Percentiles rank a stretch among this genome's conserved stretches.
phyloP scores from a whole-genome alignment of 2,329 filamentous ascomycete species.

The Coniochaeta pulveracea region DNA sequence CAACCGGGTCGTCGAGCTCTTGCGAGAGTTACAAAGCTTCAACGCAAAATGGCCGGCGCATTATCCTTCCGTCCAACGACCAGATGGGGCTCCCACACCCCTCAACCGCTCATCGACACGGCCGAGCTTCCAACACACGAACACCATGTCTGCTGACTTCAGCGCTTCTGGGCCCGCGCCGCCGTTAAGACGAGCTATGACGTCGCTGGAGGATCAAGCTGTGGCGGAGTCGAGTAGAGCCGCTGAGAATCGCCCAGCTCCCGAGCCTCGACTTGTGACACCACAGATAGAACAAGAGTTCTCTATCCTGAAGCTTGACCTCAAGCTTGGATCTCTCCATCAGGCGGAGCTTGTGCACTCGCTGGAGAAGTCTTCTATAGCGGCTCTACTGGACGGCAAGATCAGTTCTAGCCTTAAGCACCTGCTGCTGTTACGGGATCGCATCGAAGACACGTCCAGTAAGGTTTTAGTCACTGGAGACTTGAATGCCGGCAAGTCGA shows the following conservation, averaged over 20 bases:
- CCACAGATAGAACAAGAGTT: constrained; percentile 94
- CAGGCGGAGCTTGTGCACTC: constrained; percentile 92
- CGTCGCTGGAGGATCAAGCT: constrained; percentile 50
- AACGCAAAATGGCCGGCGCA: constrained; percentile 89
- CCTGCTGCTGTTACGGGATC: constrained; percentile 72
- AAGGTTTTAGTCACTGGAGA: constrained; percentile 96
- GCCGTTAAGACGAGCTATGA: constrained; percentile 56
- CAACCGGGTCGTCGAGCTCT: constrained; percentile 69
- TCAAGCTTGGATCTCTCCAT: constrained; percentile 78
- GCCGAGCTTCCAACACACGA: constrained; percentile 52
- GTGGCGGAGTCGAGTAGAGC: constrained; percentile 62
- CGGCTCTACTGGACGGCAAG: constrained; percentile 82
- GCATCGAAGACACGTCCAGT: constrained; percentile 94
- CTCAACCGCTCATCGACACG: constrained; percentile 39
- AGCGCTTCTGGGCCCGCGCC: constrained; percentile 16
- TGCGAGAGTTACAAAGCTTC: constrained; percentile 76
- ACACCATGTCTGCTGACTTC: constrained; percentile 44
- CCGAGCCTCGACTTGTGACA: constrained; percentile 76
- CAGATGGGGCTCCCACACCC: constrained; percentile 31
- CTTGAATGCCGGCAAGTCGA: constrained; percentile 94
- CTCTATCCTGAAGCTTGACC: constrained; percentile 85
- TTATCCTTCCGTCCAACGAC: constrained; percentile 73
- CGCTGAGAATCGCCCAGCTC: constrained; percentile 46
- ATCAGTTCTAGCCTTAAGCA: constrained; percentile 91
- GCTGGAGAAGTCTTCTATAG: constrained; percentile 82